Conservation (phyloP, 768 basidiomycete species). For the Lactarius pseudohatsudake region DNA sequence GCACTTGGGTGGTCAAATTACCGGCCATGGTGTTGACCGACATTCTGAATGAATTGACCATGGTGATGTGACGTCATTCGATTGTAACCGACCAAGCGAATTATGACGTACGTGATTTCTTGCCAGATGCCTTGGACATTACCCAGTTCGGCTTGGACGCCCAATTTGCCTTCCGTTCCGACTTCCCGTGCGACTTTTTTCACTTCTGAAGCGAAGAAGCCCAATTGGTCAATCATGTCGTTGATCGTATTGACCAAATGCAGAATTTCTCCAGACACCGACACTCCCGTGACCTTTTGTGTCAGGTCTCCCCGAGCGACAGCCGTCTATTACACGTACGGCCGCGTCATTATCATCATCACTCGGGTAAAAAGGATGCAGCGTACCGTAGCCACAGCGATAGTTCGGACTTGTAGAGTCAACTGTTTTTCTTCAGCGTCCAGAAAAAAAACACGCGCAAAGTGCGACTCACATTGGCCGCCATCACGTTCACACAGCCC, state of each 20-base stretch:
- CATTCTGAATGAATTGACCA: slow-evolving; percentile 47
- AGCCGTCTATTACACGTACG: slow-evolving; percentile 57
- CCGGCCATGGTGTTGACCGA: slow-evolving; percentile 98
- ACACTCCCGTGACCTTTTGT: slow-evolving; percentile 89
- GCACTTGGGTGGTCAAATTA: slow-evolving; percentile 96
- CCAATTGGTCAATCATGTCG: slow-evolving; percentile 71
- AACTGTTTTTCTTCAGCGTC: slow-evolving; percentile 45
- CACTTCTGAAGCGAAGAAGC: slow-evolving; percentile 74
- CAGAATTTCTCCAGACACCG: slow-evolving; percentile 95
- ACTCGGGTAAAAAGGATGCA: not conserved
- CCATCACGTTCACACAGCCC: slow-evolving; percentile 96
- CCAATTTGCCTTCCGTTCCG: slow-evolving; percentile 97
- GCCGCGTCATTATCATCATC: slow-evolving; percentile 3
- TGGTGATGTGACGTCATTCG: slow-evolving; percentile 28
- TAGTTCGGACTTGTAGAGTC: slow-evolving; percentile 90
- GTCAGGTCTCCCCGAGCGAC: slow-evolving; percentile 93
- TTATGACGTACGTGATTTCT: slow-evolving; percentile 82
- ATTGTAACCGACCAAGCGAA: not conserved
- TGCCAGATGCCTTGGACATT: slow-evolving; percentile 99
- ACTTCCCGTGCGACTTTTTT: slow-evolving; percentile 97
- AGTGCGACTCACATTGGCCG: slow-evolving; percentile 66
- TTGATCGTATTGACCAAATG: slow-evolving; percentile 97
- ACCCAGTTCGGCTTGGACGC: slow-evolving; percentile 95
- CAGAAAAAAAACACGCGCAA: slow-evolving; percentile 11
- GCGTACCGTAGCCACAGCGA: slow-evolving; percentile 86